phyloP scores from a whole-genome alignment of 164 flowering plant genomes.

The Malania oleifera region DNA sequence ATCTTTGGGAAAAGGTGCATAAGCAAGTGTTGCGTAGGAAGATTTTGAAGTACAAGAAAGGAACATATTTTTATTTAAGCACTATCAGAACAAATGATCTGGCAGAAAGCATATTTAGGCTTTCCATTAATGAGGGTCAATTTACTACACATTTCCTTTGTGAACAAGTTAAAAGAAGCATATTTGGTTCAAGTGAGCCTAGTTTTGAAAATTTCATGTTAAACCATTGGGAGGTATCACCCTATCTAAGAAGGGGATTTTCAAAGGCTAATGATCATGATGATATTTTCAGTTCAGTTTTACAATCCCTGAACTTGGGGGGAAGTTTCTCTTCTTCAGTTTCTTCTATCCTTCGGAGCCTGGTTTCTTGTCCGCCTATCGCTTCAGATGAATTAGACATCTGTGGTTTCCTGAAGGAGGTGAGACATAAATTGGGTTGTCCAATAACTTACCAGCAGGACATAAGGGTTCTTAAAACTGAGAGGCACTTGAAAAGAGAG shows the following conservation, averaged over 20 bases:
- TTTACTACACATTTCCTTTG: constrained; percentile 7
- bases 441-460: constrained; percentile 63
- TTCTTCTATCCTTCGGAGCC: constrained; percentile 32
- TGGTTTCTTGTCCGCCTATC: constrained; percentile 65
- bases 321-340: constrained; percentile 26
- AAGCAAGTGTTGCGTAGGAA: constrained; percentile 20
- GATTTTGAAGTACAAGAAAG: constrained; percentile 6
- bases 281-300: constrained; percentile 30
- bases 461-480: constrained; percentile 53
- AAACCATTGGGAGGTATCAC: constrained; percentile 55
- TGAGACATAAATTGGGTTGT: constrained; percentile 40
- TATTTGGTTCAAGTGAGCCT: constrained; percentile 32
- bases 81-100: constrained; percentile 27
- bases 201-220: constrained; percentile 40
- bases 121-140: constrained; percentile 30
- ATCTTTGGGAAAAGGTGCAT: constrained; percentile 35
- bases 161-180: constrained; percentile 24
- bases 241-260: constrained; percentile 29
- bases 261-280: constrained; percentile 17
- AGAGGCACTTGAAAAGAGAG: constrained; percentile 31
- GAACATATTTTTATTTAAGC: constrained; percentile 10
- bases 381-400: constrained; percentile 64
- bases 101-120: constrained; percentile 69
- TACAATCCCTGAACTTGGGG: constrained; percentile 20
- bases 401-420: constrained; percentile 44